Evolutionary conservation across 805 yeast genomes (phyloP), one percentile per base, ranked within the genome.

Genomic region (Kurtzmaniella fragi): DNA sequence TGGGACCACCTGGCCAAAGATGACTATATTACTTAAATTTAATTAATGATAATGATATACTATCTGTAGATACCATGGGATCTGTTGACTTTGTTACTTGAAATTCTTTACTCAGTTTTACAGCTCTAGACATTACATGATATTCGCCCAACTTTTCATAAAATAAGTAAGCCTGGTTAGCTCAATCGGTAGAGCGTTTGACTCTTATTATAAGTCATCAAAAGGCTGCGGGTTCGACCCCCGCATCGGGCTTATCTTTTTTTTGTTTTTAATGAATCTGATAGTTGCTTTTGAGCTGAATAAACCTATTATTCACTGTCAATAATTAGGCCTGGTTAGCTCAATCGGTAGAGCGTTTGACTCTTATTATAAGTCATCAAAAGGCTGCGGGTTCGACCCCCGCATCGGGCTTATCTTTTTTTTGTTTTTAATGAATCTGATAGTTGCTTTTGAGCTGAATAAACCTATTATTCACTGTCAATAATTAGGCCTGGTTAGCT

Each of bases 311-410:
- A n/a, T n/a, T n/a, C n/a, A n/a, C 25, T 20, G 8, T 5, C 5
- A 20, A 20, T 5, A 20, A 20, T 5, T 5, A 20, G 8, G 36
- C 36, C 36, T 33, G 36, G 36, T 25, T 33, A 35, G 44, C 45
- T 42, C 46, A 40, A 44, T 44, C 47, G 57, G 55, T 52, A 52
- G 57, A 52, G 57, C 57, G 51, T 51, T 51, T 52, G 57, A 52
- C 57, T 50, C 56, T 51, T 43, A 43, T 31, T 23, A 17, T 34
- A 20, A 16, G 25, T 46, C 49, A 53, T 53, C 58, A 53, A 53
- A 53, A 53, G 58, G 58, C 52, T 53, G 54, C 61, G 61, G 61
- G 61, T 56, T 56, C 61, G 61, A 56, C 56, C 61, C 61, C 61
- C 61, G 61, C 56, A 50, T 55, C 46, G 60, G 60, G 59, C 59